These are phyloP conservation scores for Coemansia sp. DNA, from an alignment of 192 early-diverging fungal genomes.

Conservation along the genomic window DNA sequence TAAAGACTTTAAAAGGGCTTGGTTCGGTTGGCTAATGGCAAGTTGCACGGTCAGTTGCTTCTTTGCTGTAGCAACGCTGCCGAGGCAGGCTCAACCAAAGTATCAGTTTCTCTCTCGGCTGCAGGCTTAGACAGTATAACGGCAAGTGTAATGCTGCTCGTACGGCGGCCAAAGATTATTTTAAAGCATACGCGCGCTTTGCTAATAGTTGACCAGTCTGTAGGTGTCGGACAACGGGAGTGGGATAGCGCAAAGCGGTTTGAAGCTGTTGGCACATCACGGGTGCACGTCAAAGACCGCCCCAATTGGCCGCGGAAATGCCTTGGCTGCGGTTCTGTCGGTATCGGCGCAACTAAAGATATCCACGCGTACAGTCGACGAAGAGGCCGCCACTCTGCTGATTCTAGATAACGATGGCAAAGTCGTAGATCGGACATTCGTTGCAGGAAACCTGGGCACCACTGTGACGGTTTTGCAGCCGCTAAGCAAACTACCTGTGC, in stretches of 20 bases:
- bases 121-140: constrained; percentile 27
- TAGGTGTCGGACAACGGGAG: constrained; percentile 29
- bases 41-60: not conserved
- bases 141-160: constrained; percentile 8
- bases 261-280: constrained; percentile 17
- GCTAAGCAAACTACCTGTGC: constrained; percentile 30
- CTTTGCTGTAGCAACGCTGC: constrained; percentile 10
- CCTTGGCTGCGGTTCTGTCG: constrained; percentile 31
- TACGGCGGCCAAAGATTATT: not conserved
- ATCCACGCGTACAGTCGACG: constrained; percentile 18
- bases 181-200: not conserved
- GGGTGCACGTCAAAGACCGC: constrained; percentile 28
- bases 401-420: constrained; percentile 10
- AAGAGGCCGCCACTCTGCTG: constrained; percentile 13
- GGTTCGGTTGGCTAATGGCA: not conserved
- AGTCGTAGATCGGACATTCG: not conserved
- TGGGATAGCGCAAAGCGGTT: constrained; percentile 11
- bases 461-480: constrained; percentile 34
- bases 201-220: not conserved
- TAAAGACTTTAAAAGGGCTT: no score
- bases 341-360: constrained; percentile 28
- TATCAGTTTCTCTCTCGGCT: constrained; percentile 13
- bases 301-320: constrained; percentile 1
- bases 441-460: constrained; percentile 31
- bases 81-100: constrained; percentile 23